Percentiles rank a stretch among this genome's conserved stretches.
Conservation (phyloP, 2,329 filamentous ascomycete genomes). For the Colletotrichum coccodes region DNA sequence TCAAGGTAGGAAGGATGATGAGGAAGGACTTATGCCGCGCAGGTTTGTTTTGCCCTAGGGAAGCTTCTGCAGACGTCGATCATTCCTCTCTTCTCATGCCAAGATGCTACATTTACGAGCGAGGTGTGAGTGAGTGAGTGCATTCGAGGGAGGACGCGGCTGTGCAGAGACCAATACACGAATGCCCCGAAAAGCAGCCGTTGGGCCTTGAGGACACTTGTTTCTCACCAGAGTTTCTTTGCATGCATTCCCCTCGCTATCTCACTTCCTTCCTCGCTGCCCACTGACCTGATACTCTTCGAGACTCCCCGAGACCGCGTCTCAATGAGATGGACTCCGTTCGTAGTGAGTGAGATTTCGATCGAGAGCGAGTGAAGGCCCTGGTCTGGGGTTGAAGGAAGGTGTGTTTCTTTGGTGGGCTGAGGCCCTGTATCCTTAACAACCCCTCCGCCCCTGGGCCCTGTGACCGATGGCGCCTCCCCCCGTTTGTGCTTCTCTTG, state of each 20-base stretch:
- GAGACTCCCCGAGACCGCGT: neutral
- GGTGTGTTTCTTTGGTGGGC: constrained; percentile 9
- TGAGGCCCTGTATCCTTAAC: constrained; percentile 2
- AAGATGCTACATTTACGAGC: neutral
- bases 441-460: too few species aligned
- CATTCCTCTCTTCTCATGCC: neutral
- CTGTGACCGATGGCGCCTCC: neutral
- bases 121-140: neutral
- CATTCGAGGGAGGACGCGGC: neutral
- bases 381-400: too few species aligned
- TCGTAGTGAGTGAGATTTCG: too few species aligned
- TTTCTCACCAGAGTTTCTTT: neutral
- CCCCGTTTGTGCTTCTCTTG: neutral
- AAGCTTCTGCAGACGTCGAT: neutral
- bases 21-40: neutral
- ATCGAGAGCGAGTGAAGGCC: too few species aligned
- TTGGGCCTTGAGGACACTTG: neutral
- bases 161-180: neutral
- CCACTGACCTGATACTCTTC: too few species aligned
- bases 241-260: neutral
- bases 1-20: neutral
- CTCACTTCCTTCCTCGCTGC: neutral
- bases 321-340: neutral
- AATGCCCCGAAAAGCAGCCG: constrained; percentile 20
- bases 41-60: neutral